These are phyloP conservation scores for Fraxinus anomala DNA, from an alignment of 257 asterid genomes.

Conservation along the genomic window DNA sequence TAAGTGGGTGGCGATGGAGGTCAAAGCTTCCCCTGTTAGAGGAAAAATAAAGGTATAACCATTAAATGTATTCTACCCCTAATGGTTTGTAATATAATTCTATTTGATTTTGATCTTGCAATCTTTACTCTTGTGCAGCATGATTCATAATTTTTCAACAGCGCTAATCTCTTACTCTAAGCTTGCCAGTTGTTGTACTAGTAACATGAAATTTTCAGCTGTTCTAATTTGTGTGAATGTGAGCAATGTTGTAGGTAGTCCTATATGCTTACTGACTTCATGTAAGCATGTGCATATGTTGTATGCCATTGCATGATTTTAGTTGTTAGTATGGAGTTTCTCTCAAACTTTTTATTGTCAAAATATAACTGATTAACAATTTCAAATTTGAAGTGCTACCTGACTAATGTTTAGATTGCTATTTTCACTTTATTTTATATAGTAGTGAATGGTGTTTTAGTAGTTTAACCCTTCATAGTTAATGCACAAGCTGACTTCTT, in stretches of 20 bases:
- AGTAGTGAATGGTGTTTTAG: neutral
- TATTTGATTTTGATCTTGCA: neutral
- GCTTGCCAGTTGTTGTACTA: neutral
- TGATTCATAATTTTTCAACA: neutral
- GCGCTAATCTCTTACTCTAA: conserved; percentile 19
- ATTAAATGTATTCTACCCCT: conserved; percentile 9
- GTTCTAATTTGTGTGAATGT: conserved; percentile 4
- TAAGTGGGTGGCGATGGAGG: conserved; percentile 49
- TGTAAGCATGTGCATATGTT: neutral
- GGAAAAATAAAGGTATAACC: conserved; percentile 79
- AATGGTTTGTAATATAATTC: neutral
- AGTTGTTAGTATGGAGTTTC: neutral
- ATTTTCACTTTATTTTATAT: neutral
- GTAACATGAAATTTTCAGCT: neutral
- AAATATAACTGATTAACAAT: neutral
- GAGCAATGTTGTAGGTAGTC: neutral
- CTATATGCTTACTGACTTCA: neutral
- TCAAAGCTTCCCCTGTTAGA: conserved; percentile 43
- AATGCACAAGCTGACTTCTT: neutral
- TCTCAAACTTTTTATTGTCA: neutral
- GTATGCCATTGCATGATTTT: conserved; percentile 4
- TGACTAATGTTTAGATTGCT: neutral
- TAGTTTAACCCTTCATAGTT: conserved; percentile 5
- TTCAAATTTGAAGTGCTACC: neutral
- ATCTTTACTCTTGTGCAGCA: neutral